These are phyloP conservation scores for Hypoxylon rubiginosum DNA, from an alignment of 2,329 filamentous ascomycete species.

Conservation along the genomic window DNA sequence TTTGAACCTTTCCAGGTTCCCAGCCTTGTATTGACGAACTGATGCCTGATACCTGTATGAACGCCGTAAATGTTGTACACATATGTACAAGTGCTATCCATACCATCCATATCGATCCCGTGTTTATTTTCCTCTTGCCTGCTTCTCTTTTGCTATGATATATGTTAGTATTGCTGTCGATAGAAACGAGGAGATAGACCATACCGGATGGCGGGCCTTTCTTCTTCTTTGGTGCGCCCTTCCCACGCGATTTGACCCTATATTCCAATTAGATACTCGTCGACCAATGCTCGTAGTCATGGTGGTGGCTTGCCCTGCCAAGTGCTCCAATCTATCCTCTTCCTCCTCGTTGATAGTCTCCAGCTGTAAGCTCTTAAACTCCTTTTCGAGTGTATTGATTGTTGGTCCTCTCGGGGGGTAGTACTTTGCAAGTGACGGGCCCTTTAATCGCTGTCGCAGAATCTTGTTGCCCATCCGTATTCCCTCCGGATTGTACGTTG, in stretches of 20 bases:
- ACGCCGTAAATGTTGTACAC: conserved; percentile 40
- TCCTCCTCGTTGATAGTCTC: conserved; percentile 81
- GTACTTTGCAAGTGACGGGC: conserved; percentile 86
- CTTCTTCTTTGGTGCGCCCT: conserved; percentile 92
- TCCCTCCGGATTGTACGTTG: conserved; percentile 88
- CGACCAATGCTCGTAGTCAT: conserved; percentile 33
- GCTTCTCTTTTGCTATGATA: conserved; percentile 25
- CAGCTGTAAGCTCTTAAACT: conserved; percentile 78
- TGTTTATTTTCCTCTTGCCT: conserved; percentile 5
- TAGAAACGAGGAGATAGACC: conserved; percentile 10
- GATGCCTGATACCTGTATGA: conserved; percentile 40
- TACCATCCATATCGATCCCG: neutral
- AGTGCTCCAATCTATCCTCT: conserved; percentile 82
- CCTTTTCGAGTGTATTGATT: conserved; percentile 77
- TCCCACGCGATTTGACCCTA: conserved; percentile 83
- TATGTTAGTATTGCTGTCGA: conserved; percentile 22
- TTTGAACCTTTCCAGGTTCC: neutral
- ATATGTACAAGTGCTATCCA: conserved; percentile 27
- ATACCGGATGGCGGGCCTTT: conserved; percentile 59
- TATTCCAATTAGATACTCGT: conserved; percentile 49
- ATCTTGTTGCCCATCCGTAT: conserved; percentile 91
- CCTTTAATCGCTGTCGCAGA: conserved; percentile 86
- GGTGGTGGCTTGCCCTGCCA: conserved; percentile 68
- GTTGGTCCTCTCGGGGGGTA: conserved; percentile 79
- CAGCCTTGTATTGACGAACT: conserved; percentile 40